Percentiles rank a stretch among this genome's conserved stretches.
These are phyloP conservation scores for Boletus speciosus DNA, from an alignment of 768 basidiomycete species.

Conservation along the genomic window DNA sequence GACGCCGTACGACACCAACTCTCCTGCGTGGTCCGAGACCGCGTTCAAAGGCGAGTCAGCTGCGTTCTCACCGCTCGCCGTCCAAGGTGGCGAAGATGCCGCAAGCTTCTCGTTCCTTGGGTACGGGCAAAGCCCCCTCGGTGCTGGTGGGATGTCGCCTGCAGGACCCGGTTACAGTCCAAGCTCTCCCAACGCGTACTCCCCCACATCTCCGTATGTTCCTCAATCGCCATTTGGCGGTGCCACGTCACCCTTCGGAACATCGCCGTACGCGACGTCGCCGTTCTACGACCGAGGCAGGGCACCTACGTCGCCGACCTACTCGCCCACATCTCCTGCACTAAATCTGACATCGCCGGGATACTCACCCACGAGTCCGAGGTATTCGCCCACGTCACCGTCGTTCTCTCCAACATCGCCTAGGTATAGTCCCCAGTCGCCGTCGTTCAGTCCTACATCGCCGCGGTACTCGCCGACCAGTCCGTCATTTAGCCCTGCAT, in stretches of 20 bases:
- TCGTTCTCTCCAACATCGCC: conserved; percentile 86
- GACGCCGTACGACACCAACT: conserved; percentile 95
- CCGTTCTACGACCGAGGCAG: conserved; percentile 73
- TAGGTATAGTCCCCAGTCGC: conserved; percentile 67
- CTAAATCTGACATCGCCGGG: conserved; percentile 80
- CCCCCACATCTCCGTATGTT: conserved; percentile 87
- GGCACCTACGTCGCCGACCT: conserved; percentile 72
- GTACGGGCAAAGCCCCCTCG: conserved; percentile 83
- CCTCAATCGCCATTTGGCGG: conserved; percentile 80
- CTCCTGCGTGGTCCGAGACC: conserved; percentile 77
- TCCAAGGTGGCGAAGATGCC: conserved; percentile 80
- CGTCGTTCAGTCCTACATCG: conserved; percentile 69
- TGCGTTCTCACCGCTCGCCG: conserved; percentile 92
- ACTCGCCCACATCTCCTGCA: conserved; percentile 84
- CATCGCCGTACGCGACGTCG: conserved; percentile 80
- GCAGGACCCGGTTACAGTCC: conserved; percentile 86
- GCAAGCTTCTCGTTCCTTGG: conserved; percentile 70
- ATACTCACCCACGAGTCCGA: conserved; percentile 64
- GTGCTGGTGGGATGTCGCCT: conserved; percentile 86
- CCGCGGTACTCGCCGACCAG: no score
- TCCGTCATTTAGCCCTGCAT: no score
- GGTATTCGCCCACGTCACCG: conserved; percentile 83
- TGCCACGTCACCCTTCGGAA: conserved; percentile 79
- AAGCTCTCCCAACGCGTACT: conserved; percentile 85
- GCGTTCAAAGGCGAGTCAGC: conserved; percentile 81